Conservation (phyloP, 768 basidiomycete genomes). For the Saitozyma podzolica region DNA sequence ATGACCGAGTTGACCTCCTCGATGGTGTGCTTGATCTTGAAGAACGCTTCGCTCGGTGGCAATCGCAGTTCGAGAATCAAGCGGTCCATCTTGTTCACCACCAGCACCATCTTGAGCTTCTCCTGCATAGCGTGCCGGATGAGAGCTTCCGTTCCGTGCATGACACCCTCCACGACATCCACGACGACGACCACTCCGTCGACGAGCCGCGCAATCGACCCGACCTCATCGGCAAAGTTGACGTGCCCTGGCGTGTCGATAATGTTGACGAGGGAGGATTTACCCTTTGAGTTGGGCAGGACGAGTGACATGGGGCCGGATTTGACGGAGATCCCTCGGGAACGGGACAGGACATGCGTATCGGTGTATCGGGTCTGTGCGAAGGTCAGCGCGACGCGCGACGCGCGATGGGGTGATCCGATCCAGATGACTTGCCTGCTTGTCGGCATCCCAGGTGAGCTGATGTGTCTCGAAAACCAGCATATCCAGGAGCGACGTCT, state of each 20-base stretch:
- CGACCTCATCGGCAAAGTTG: conserved; percentile 98
- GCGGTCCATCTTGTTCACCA: conserved; percentile 97
- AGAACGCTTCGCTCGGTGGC: conserved; percentile 93
- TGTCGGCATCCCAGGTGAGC: conserved; percentile 87
- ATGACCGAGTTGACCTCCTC: conserved; percentile 98
- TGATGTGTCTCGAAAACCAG: conserved; percentile 95
- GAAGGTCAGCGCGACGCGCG: background rate
- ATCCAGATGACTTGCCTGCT: conserved; percentile 62
- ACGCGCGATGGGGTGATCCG: conserved; percentile 8
- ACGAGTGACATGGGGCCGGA: conserved; percentile 95
- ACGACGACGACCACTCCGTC: conserved; percentile 94
- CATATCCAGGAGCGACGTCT: conserved; percentile 96
- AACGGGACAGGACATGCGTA: conserved; percentile 83
- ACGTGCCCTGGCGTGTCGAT: conserved; percentile 98
- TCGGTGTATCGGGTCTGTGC: conserved; percentile 89
- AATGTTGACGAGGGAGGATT: conserved; percentile 88
- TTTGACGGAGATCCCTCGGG: conserved; percentile 90
- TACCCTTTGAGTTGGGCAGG: conserved; percentile 77
- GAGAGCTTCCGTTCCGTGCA: conserved; percentile 87
- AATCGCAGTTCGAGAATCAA: conserved; percentile 94
- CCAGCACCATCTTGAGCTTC: conserved; percentile 80
- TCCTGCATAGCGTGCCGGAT: conserved; percentile 89
- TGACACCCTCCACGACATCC: conserved; percentile 98
- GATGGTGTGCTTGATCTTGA: conserved; percentile 98
- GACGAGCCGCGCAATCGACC: conserved; percentile 75